Evolutionary conservation across 2,329 filamentous ascomycete species (phyloP).

Genomic region (Dothidotthia symphoricarpi): DNA sequence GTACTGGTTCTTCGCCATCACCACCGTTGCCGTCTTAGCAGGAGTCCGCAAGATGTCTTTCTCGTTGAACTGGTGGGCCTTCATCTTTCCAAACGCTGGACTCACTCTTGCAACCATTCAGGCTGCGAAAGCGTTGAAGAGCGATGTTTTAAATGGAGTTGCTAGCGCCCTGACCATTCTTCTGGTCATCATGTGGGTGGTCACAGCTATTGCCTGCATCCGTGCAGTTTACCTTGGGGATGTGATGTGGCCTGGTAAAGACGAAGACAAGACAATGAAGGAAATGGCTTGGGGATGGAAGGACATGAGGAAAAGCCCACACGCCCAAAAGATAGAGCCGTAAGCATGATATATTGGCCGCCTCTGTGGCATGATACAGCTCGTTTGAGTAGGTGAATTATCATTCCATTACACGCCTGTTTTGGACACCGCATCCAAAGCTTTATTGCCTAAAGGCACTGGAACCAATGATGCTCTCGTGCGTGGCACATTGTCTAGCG

Average conservation of each 20-base stretch:
- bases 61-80: slow-evolving; percentile 54
- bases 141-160: slow-evolving; percentile 53
- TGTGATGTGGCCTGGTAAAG: slow-evolving; percentile 55
- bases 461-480: too few species aligned
- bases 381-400: too few species aligned
- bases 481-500: too few species aligned
- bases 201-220: slow-evolving; percentile 52
- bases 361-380: too few species aligned
- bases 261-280: slow-evolving; percentile 35
- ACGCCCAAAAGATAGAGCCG: slow-evolving; percentile 7
- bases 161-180: slow-evolving; percentile 57
- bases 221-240: slow-evolving; percentile 52
- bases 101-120: slow-evolving; percentile 61
- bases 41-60: slow-evolving; percentile 43
- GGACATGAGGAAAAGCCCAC: slow-evolving; percentile 16
- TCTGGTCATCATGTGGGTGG: slow-evolving; percentile 56
- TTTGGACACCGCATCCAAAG: too few species aligned
- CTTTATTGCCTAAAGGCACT: too few species aligned
- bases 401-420: too few species aligned
- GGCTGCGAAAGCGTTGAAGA: slow-evolving; percentile 55
- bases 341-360: too few species aligned
- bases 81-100: slow-evolving; percentile 66
- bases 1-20: slow-evolving; percentile 53
- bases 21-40: slow-evolving; percentile 40
- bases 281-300: slow-evolving; percentile 26